Percentiles rank a stretch among this genome's conserved stretches.
Conservation (phyloP, 148 eudicot species). For the Camellia granthamiana region DNA sequence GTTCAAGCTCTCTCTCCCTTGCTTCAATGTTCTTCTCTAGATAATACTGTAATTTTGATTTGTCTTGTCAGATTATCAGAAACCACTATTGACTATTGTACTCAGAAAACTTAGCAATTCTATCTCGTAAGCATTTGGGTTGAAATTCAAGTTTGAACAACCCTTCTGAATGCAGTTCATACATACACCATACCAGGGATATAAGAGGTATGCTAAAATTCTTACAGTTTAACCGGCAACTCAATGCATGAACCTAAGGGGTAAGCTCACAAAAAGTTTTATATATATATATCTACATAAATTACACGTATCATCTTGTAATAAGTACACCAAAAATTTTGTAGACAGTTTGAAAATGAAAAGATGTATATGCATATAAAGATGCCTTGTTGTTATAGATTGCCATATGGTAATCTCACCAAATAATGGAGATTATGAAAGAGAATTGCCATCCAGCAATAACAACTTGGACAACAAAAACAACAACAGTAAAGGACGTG, state of each 20-base stretch:
- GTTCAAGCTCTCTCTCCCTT: constrained; percentile 69
- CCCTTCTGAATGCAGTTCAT: background rate
- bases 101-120: background rate
- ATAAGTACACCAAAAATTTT: background rate
- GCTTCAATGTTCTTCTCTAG: constrained; percentile 94
- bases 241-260: background rate
- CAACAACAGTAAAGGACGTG: too few species aligned
- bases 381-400: background rate
- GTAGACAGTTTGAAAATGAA: background rate
- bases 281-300: background rate
- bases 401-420: background rate
- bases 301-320: background rate
- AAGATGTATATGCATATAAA: background rate
- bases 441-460: background rate
- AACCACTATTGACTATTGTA: constrained; percentile 1
- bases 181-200: background rate
- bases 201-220: background rate
- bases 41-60: constrained; percentile 63
- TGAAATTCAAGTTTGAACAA: background rate
- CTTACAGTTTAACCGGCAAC: background rate
- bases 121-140: background rate
- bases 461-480: background rate
- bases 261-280: background rate
- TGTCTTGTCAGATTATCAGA: background rate
- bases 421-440: background rate